These are phyloP conservation scores for Adansonia digitata DNA, from an alignment of 345 rosid species.

Conservation along the genomic window DNA sequence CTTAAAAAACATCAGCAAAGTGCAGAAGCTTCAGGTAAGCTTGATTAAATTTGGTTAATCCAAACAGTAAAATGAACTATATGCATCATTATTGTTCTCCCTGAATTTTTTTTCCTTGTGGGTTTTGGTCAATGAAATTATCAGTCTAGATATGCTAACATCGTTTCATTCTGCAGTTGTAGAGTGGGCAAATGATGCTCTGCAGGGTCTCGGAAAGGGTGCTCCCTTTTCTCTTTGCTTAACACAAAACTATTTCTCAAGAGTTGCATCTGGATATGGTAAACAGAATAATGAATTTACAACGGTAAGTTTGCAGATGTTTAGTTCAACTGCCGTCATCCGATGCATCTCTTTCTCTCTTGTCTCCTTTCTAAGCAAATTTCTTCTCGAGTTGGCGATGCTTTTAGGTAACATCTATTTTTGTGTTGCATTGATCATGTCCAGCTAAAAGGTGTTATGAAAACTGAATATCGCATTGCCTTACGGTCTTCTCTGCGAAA, in stretches of 20 bases:
- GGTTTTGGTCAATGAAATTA: neutral
- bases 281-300: conserved; percentile 46
- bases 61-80: neutral
- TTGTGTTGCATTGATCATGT: conserved; percentile 11
- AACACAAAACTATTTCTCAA: conserved; percentile 64
- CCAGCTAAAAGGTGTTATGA: conserved; percentile 81
- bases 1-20: conserved; percentile 61
- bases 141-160: neutral
- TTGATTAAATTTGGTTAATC: neutral
- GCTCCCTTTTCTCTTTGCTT: conserved; percentile 90
- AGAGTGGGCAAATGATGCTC: conserved; percentile 84
- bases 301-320: conserved; percentile 40
- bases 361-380: neutral
- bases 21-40: conserved; percentile 56
- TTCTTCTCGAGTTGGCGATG: neutral
- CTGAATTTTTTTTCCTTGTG: neutral
- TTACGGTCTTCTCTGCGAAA: conserved; percentile 56
- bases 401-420: conserved; percentile 1
- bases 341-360: neutral
- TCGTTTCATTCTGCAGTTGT: conserved; percentile 38
- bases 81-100: neutral
- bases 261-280: conserved; percentile 63
- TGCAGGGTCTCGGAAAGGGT: conserved; percentile 73
- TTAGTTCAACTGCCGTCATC: neutral
- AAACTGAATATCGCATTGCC: conserved; percentile 78